phyloP scores from a whole-genome alignment of 768 basidiomycete species.

The Infundibulicybe gibba region DNA sequence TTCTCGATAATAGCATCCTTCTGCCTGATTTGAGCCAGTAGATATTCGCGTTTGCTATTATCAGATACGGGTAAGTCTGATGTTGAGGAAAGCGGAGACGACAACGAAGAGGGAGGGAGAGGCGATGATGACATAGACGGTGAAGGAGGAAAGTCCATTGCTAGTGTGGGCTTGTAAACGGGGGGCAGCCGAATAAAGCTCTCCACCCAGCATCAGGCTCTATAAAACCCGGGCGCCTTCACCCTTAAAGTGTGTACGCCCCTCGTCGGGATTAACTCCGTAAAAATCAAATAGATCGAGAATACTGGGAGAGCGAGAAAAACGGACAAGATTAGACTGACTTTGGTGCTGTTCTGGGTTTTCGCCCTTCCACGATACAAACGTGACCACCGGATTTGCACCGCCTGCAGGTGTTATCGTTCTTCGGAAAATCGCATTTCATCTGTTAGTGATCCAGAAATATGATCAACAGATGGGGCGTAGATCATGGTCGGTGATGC shows the following conservation, averaged over 20 bases:
- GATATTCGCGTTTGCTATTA: conserved; percentile 79
- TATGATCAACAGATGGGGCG: not conserved
- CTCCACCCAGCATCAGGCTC: no score
- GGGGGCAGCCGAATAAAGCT: no score
- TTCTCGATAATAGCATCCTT: conserved; percentile 87
- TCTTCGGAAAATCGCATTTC: conserved; percentile 80
- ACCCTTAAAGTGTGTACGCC: no score
- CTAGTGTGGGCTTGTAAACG: no score
- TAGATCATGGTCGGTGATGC: no score
- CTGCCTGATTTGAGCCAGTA: conserved; percentile 82
- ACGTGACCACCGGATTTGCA: conserved; percentile 71
- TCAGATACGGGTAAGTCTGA: conserved; percentile 35
- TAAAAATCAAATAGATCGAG: conserved; percentile 3
- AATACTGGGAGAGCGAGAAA: conserved; percentile 14
- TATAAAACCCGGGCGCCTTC: not conserved
- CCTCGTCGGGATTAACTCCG: no score
- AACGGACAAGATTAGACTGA: conserved; percentile 38
- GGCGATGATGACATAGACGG: conserved; percentile 13
- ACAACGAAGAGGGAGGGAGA: conserved; percentile 20
- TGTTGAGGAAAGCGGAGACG: conserved; percentile 23
- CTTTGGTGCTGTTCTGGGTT: conserved; percentile 78
- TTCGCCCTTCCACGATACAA: conserved; percentile 82
- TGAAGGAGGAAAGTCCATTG: no score
- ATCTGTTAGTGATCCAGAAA: conserved; percentile 43
- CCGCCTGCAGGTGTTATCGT: conserved; percentile 74